A percentile compares a stretch with the other conserved stretches of the same genome.
Evolutionary conservation across 768 basidiomycete genomes (phyloP).

Genomic region (Hemileccinum rubropunctum): DNA sequence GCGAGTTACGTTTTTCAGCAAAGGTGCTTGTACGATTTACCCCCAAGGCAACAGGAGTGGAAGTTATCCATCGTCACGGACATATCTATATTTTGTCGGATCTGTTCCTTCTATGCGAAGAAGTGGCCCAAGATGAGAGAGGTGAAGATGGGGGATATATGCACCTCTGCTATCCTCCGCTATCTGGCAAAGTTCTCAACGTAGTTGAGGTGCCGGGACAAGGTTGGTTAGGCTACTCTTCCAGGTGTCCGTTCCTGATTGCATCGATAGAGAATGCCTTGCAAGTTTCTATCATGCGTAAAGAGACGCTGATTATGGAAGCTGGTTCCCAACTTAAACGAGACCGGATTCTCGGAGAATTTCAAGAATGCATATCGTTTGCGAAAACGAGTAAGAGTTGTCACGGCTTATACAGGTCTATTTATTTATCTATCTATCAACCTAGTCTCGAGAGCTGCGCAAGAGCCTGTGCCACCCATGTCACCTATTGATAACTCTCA

Average conservation of each 20-base stretch:
- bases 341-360: constrained; percentile 62
- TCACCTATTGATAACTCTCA: constrained; percentile 44
- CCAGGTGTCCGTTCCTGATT: constrained; percentile 10
- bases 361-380: constrained; percentile 84
- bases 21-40: constrained; percentile 76
- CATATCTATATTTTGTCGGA: constrained; percentile 91
- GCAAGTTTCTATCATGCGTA: constrained; percentile 80
- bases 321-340: constrained; percentile 55
- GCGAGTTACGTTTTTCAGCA: constrained; percentile 69
- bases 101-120: constrained; percentile 86
- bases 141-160: constrained; percentile 70
- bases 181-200: constrained; percentile 89
- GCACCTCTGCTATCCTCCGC: constrained; percentile 92
- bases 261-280: constrained; percentile 61
- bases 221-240: constrained; percentile 41
- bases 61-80: constrained; percentile 72
- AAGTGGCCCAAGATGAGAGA: constrained; percentile 68
- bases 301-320: constrained; percentile 75
- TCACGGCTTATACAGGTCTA: neutral
- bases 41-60: constrained; percentile 69
- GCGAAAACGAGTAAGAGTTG: constrained; percentile 60
- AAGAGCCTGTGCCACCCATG: constrained; percentile 66
- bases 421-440: constrained; percentile 5
- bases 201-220: constrained; percentile 59
- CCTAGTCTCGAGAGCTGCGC: constrained; percentile 56